Evolutionary conservation across 345 rosid genomes (phyloP).

Genomic region (Citrus glauca): DNA sequence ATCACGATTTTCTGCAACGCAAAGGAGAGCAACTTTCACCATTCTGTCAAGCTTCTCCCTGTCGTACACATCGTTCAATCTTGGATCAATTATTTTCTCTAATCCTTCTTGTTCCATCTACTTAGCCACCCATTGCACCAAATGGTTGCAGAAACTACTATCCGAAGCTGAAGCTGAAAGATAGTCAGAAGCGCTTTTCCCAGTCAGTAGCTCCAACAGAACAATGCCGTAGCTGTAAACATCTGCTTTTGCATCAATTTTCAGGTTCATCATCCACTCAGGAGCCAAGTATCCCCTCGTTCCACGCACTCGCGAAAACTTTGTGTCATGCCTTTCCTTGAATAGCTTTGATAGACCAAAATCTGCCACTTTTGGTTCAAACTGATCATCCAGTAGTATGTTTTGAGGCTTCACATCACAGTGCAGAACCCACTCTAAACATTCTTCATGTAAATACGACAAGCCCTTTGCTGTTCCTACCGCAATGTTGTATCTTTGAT

Average conservation of each 20-base stretch:
- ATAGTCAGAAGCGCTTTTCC: conserved; percentile 12
- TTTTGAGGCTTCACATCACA: conserved; percentile 26
- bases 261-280: conserved; percentile 21
- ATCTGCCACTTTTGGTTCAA: conserved; percentile 16
- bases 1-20: conserved; percentile 9
- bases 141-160: background rate
- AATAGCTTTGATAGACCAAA: conserved; percentile 26
- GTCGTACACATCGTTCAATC: conserved; percentile 2
- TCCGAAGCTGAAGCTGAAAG: background rate
- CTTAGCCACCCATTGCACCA: conserved; percentile 8
- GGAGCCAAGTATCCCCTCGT: conserved; percentile 28
- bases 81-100: conserved; percentile 6
- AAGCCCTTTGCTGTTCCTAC: conserved; percentile 28
- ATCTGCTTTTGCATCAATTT: conserved; percentile 29
- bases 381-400: conserved; percentile 14
- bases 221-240: conserved; percentile 39
- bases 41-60: conserved; percentile 9
- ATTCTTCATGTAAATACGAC: conserved; percentile 32
- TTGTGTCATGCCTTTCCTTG: background rate
- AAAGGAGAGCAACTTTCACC: conserved; percentile 13
- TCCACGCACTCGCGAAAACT: conserved; percentile 9
- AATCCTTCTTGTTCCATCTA: background rate
- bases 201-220: conserved; percentile 28
- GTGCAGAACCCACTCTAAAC: conserved; percentile 30
- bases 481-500: conserved; percentile 22